Base-by-base conservation (phyloP, 208 protist species). In the Leishmania turanica region DNA sequence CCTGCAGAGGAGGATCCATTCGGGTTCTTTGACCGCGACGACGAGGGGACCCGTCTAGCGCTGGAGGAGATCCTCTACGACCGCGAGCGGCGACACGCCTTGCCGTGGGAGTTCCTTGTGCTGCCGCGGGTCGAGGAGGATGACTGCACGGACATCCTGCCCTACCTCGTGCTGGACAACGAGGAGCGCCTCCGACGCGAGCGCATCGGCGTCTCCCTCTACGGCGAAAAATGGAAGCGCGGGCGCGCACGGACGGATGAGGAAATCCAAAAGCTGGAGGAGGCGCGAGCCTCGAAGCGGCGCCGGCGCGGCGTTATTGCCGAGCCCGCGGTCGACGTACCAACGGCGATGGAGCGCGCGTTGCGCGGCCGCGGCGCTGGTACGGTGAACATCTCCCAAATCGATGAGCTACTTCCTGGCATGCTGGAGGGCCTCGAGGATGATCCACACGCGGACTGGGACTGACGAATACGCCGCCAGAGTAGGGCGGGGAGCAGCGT, bases 101-200 rank as follows among this genome's bases (percentile, higher is more conserved):
- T 96, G 75, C 94, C 94, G 51, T 97, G 94, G 92, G 91, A 97
- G 82, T 92, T 97, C 83, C 77, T 96, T 27, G 90, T 97, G 47
- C 84, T 97, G 62, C 90, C 90, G 49, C 72, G 88, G 58, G 65
- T 78, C 0, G 83, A 82, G 31, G 74, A 89, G 1, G 94, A 97
- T 15, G 90, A 95, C 78, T 84, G 80, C 53, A 89, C 88, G 5
- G 95, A 98, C 78, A 66, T 96, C 21, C 68, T 92, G 75, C 78
- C 78, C 0, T 96, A 96, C 84, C 72, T 98, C 31, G 90, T 96
- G 19, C 85, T 94, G 7, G 91, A 96, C 86, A 96, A 96, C 77
- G 95, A 98, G 79, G 91, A 96, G 82, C 89, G 95, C 24, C 45
- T 96, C 75, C 90, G 92, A n/a, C 93, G 92, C 34, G 81, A 93